Evolutionary conservation across 2,329 filamentous ascomycete genomes (phyloP), one percentile per base, ranked within the genome.

Genomic region (Colletotrichum incanum): DNA sequence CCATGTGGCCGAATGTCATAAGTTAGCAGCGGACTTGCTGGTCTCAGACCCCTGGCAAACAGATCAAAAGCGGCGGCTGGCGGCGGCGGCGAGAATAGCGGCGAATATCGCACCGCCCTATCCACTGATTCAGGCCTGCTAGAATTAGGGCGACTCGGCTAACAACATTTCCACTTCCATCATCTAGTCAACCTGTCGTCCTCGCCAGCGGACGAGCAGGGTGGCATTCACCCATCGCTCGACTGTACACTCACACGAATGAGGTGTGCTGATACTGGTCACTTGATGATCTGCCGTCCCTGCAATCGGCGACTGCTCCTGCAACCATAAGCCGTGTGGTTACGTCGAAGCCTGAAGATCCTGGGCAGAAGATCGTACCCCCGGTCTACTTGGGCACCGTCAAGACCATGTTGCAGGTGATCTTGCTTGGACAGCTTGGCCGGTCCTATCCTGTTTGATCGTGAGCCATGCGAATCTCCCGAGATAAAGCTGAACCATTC

Each of bases 281-380:
- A 60, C 26, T 66, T 66, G 67, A 70, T 41, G 54, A 66, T 69
- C 60, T 69, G 67, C 67, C 26, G 67, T 54, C 20, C 43, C 55
- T 70, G 54, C 43, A 59, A 65, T 37, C 52, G 52, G n/a, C n/a
- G 45, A 56, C 41, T 31, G 23, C 45, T 45, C 52, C 43, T 70
- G 62, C 54, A 70, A 54, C 45, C 67, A 54, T 45, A 59, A 70
- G 67, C 28, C 45, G 61, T 43, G n/a, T 54, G 60, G 66, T 65
- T 52, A 52, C 54, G 43, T 59, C 50, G 67, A 37, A 52, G 45
- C 67, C 67, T 43, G 34, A 54, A 26, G 43, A 59, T 58, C 41
- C 60, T 59, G 58, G 50, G 18, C 31, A 47, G 39, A 49, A 47
- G 23, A 55, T 68, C 58, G 61, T 50, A 31, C 39, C 11, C 37